Base-by-base conservation (phyloP, 2,329 filamentous ascomycete species). In the Fusarium sp. region DNA sequence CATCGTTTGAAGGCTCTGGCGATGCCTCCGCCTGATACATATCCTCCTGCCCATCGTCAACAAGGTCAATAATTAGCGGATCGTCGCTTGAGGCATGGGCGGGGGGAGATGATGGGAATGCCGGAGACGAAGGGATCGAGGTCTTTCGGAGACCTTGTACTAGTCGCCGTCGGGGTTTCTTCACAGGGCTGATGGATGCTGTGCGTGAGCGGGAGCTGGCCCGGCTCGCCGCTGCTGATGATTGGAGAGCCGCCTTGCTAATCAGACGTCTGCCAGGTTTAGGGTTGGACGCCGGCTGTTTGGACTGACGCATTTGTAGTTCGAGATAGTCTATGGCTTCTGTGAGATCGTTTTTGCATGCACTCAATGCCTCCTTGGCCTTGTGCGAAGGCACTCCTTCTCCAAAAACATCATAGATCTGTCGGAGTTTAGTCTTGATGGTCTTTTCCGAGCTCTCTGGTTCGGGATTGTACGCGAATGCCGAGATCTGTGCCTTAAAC, bases 391-490 rank as follows among this genome's bases (percentile, higher is more conserved):
- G 75, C 41, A 80, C 78, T 39, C 57, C 80, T 24, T 77, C 59
- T 5, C 81, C 81, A 45, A 81, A 79, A 8, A 83, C 79, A 38
- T 83, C 80, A 56, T 77, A 84, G 18, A 85, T 79, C 59, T 84
- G 82, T 20, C 80, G 78, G 35, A 85, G 66, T 54, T 79, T 83
- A 36, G 63, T 74, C 52, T 74, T 78, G 31, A 65, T 88, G 41
- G 82, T 66, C 47, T 68, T 83, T 48, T 82, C 81, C 26, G 56
- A 49, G 33, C 20, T 58, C 44, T 85, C 80, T 24, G 80, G 79
- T 47, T 84, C 82, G 57, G 88, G 85, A 35, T 89, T 86, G 64
- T 91, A 89, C 28, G 80, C 69, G 73, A 81, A 81, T n/a, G 78
- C 70, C 28, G 82, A 80, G 47, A 85, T 77, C 72, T 84, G 83